Evolutionary conservation across 148 eudicot species (phyloP), one percentile per base, ranked within the genome.

Genomic region (Vaccinium corymbosum): DNA sequence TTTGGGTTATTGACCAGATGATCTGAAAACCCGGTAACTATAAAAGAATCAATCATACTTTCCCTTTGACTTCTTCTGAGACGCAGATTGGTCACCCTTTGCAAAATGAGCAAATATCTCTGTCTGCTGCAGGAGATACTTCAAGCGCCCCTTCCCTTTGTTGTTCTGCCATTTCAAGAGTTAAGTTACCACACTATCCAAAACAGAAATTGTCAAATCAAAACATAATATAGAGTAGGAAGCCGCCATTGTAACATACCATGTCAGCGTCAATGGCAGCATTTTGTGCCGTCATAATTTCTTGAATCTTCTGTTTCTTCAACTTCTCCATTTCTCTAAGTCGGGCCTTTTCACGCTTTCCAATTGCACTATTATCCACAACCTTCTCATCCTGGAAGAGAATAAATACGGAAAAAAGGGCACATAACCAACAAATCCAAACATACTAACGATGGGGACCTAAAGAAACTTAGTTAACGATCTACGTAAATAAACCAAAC

Each of bases 61-160:
- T 89, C 97, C 99, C 87, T 91, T 96, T 0, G 51, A 73, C 92
- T 92, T 92, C 85, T 92, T 97, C 86, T 85, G 85, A 12, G 94
- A 53, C 13, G 90, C 80, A 82, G 99, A 89, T 55, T 88, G 95
- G 51, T 90, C 99, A 70, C 94, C 94, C 89, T 94, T 93, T 64
- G 99, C 98, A 89, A 97, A 97, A 90, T 97, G 99, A 53, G 99
- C 94, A 92, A 97, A 97, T 83, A 97, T 87, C 85, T 97, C 99
- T 0, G 99, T 97, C 83, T 97, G 99, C 92, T 97, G 95, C 84
- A 97, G 86, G 76, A 97, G 97, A 82, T 93, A 97, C 86, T 92
- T 93, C 88, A 97, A 87, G 14, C 95, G 98, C 32, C 99, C 99
- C 89, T 97, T 91, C 38, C 99, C 99, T 90, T 89, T 94, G 88